Base-by-base conservation (phyloP, 2,329 filamentous ascomycete species). In the Didymellaceae sp. region DNA sequence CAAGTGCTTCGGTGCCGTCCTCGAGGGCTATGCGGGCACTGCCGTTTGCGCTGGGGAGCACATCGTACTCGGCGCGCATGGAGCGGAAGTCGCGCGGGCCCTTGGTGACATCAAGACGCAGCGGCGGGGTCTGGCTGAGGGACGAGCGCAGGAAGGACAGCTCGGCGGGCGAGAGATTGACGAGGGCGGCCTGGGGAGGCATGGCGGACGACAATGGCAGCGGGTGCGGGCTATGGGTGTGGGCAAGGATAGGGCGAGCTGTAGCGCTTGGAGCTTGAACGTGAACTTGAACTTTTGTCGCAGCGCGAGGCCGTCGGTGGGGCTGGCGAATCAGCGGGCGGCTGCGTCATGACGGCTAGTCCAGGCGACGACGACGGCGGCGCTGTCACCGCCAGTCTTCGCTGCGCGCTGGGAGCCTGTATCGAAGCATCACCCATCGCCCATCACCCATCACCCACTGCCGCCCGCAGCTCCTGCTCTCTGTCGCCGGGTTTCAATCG, bases 1-100 rank as follows among this genome's bases (percentile, higher is more conserved):
- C 94, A 54, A 99, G 88, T 6, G 94, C 94, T 75, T 99, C 94
- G 1, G 91, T 96, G 41, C 94, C 94, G 72, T 99, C 94, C 3
- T 91, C 86, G 71, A 97, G 95, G 61, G 93, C 96, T 37, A 99
- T 88, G 25, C 95, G 86, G 52, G 94, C 93, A 74, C 90, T 95
- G 54, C 94, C 94, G 68, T 97, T 96, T 13, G 93, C 88, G 37
- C 87, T 86, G 0, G 94, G 92, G 0, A 99, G 82, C 48, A 97
- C 90, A 50, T 90, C 89, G 45, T 89, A 91, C 78, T 99, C 94
- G 52, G 94, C 94, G 14, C 88, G 85, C 49, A 99, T 79, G 0
- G 93, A 91, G 3, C 94, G 90, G 80, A 97, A 97, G 74, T 97
- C 90, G 25, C 86, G 89, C 16, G 91, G 79, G 14, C 66, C 67